A percentile compares a stretch with the other conserved stretches of the same genome.
Evolutionary conservation across 345 rosid genomes (phyloP).

Genomic region (Populus simonii): DNA sequence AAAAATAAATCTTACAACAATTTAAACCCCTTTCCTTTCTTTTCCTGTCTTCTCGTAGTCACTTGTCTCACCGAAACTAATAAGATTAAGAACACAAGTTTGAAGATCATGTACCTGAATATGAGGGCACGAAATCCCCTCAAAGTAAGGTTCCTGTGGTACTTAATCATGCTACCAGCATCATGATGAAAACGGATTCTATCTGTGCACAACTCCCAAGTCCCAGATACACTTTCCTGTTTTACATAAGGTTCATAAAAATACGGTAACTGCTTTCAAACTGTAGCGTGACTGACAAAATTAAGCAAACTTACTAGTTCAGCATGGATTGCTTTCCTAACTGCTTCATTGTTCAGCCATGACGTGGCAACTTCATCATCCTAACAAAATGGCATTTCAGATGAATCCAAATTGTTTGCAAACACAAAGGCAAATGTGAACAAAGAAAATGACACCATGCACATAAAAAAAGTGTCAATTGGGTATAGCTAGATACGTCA

Average conservation of each 20-base stretch:
- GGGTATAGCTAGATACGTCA: not conserved
- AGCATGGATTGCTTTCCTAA: constrained; percentile 75
- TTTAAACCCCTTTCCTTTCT: not conserved
- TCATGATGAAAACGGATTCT: constrained; percentile 37
- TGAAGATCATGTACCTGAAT: constrained; percentile 50
- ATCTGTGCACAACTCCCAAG: constrained; percentile 53
- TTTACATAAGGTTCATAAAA: constrained; percentile 6
- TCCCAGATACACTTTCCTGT: constrained; percentile 45
- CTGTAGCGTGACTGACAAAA: not conserved
- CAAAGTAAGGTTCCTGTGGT: constrained; percentile 76
- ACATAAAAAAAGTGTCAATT: not conserved
- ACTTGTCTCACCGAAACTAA: too few species aligned
- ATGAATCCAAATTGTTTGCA: not conserved
- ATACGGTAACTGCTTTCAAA: not conserved
- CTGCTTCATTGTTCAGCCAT: constrained; percentile 67
- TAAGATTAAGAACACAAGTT: not conserved
- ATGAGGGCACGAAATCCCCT: constrained; percentile 73
- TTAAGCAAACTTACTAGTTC: constrained; percentile 39
- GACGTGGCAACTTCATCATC: constrained; percentile 69
- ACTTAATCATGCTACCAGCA: constrained; percentile 77
- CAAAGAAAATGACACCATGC: not conserved
- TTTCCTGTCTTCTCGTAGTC: not conserved
- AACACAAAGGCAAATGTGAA: not conserved
- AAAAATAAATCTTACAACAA: not conserved
- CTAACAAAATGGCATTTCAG: constrained; percentile 33